These are phyloP conservation scores for Malbranchea cinnamomea DNA, from an alignment of 2,329 filamentous ascomycete genomes.

Conservation along the genomic window DNA sequence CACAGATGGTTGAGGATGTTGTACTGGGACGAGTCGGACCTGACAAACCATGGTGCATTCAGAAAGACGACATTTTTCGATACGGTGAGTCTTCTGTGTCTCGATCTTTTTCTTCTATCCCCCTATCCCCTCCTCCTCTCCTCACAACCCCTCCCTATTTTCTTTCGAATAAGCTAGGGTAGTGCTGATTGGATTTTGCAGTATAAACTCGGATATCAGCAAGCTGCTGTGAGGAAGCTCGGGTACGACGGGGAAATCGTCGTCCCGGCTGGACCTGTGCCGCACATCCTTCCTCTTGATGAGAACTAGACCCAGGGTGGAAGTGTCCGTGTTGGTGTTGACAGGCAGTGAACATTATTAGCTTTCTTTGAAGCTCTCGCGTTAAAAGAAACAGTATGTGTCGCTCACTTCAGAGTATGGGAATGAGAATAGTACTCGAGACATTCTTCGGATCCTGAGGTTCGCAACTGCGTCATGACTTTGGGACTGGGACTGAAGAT, in stretches of 20 bases:
- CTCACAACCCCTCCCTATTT: neutral
- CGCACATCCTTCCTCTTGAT: conserved; percentile 14
- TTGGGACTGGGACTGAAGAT: too few relatives aligned
- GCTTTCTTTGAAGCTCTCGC: too few relatives aligned
- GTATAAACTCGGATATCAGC: conserved; percentile 17
- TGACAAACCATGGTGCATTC: conserved; percentile 28
- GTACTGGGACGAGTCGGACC: conserved; percentile 32
- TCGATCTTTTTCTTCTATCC: neutral
- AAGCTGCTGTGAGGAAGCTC: conserved; percentile 10
- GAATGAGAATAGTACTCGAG: too few relatives aligned
- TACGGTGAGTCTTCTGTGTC: conserved; percentile 15
- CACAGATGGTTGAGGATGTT: conserved; percentile 32
- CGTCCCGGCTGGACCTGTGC: conserved; percentile 16
- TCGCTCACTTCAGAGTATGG: too few relatives aligned
- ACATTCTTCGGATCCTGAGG: too few relatives aligned
- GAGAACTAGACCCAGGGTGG: conserved; percentile 8
- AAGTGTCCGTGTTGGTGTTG: too few relatives aligned
- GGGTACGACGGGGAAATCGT: conserved; percentile 13
- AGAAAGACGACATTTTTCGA: conserved; percentile 31
- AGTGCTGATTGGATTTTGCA: too few relatives aligned
- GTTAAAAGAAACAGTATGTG: too few relatives aligned
- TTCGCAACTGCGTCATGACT: too few relatives aligned
- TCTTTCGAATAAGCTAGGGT: too few relatives aligned
- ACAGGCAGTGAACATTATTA: too few relatives aligned
- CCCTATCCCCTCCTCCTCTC: neutral